These are phyloP conservation scores for Delphinella strobiligena DNA, from an alignment of 2,329 filamentous ascomycete species.

Conservation along the genomic window DNA sequence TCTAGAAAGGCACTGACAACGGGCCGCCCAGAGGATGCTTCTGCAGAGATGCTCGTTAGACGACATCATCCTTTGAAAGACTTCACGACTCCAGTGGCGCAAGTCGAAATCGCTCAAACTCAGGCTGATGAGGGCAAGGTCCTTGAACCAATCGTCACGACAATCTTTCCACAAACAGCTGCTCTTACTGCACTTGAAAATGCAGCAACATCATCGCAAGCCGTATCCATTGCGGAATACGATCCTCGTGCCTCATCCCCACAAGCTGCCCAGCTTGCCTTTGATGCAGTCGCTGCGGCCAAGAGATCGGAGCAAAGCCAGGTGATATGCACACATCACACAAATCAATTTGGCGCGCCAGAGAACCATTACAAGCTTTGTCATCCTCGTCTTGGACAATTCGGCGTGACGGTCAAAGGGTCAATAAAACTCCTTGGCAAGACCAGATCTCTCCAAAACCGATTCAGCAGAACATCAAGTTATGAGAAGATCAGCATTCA, in stretches of 20 bases:
- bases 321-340: conserved; percentile 48
- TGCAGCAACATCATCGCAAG: conserved; percentile 32
- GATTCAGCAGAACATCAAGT: neutral
- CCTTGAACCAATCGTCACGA: conserved; percentile 18
- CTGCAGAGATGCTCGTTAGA: conserved; percentile 5
- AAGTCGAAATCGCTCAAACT: conserved; percentile 2
- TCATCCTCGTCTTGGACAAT: conserved; percentile 32
- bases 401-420: conserved; percentile 30
- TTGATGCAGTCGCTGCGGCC: conserved; percentile 47
- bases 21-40: neutral
- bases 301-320: conserved; percentile 58
- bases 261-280: conserved; percentile 48
- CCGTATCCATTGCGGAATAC: conserved; percentile 46
- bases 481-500: neutral
- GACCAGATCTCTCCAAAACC: neutral
- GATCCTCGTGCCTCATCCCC: conserved; percentile 55
- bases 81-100: conserved; percentile 8
- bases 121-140: conserved; percentile 18
- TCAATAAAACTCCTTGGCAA: conserved; percentile 10
- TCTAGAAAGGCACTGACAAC: neutral
- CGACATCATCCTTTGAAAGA: conserved; percentile 9
- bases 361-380: conserved; percentile 31
- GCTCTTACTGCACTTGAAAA: conserved; percentile 33
- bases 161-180: conserved; percentile 35
- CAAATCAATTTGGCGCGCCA: conserved; percentile 14